Percentiles rank a stretch among this genome's conserved stretches.
Evolutionary conservation across 257 asterid genomes (phyloP).

Genomic region (Dorcoceras hygrometricum): DNA sequence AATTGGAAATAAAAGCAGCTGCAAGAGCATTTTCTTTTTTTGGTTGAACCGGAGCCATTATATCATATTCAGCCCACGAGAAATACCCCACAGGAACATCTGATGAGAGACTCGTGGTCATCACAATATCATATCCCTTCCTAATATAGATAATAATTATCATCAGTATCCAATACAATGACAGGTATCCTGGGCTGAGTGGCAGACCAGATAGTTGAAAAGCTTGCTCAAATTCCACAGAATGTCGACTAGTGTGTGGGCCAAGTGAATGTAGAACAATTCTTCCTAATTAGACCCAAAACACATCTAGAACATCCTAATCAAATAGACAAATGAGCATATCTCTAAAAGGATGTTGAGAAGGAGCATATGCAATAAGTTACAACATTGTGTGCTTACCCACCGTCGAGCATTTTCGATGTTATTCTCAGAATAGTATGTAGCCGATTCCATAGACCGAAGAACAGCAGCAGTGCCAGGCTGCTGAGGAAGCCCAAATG

Average conservation of each 20-base stretch:
- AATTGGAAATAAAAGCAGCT: constrained; percentile 97
- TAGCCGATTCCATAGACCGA: constrained; percentile 92
- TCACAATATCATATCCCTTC: constrained; percentile 72
- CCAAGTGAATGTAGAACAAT: neutral
- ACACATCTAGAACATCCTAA: constrained; percentile 12
- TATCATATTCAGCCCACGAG: constrained; percentile 96
- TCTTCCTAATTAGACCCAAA: neutral
- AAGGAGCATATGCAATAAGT: constrained; percentile 23
- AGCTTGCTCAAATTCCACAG: neutral
- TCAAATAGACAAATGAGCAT: constrained; percentile 6
- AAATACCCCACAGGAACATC: constrained; percentile 99
- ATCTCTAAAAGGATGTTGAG: neutral
- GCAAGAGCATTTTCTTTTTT: constrained; percentile 75
- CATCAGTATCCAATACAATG: constrained; percentile 9
- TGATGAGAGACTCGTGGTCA: constrained; percentile 98
- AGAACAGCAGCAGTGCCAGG: constrained; percentile 53
- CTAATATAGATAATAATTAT: constrained; percentile 35
- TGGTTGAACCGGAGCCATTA: constrained; percentile 90
- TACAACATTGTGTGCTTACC: constrained; percentile 68
- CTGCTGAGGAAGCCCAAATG: constrained; percentile 49
- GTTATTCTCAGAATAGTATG: constrained; percentile 70
- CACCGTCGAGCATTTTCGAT: constrained; percentile 88
- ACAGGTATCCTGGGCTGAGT: neutral
- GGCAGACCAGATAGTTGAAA: neutral
- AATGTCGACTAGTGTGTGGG: neutral